Evolutionary conservation across 352 stramenopile species (phyloP), one percentile per base, ranked within the genome.

Genomic region (Peronospora belbahrii): DNA sequence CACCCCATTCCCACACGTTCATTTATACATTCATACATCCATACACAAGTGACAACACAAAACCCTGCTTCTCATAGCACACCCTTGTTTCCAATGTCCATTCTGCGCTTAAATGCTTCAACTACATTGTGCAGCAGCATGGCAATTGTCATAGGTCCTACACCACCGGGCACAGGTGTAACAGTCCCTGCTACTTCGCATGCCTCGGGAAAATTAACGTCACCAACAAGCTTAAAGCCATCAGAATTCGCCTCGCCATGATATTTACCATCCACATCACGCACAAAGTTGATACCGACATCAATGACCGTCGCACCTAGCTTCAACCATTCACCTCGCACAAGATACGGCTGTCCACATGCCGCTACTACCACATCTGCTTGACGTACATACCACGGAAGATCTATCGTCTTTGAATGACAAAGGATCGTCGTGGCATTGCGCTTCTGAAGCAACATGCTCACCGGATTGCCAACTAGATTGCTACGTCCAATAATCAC

Each of bases 71-170:
- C 30, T 61, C 52, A 65, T 35, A 55, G 25, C 39, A 58, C 38
- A n/a, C 32, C 38, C 19, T 37, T 44, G 20, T 62, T 38, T 62
- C 42, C 54, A 55, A 46, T 66, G 14, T 62, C 59, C 46, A 85
- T 78, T 22, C 70, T 70, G 31, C 74, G 74, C 50, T 82, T 85
- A 62, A 80, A 89, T 0, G 78, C 74, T 2, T 70, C 68, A 15
- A 89, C 70, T 22, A 89, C 78, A 63, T 97, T 97, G 34, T 92
- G 77, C 30, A 97, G 83, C 45, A 97, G 60, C 88, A 96, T 98
- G 6, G 92, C 85, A 52, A 98, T 97, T 7, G 93, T 99, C 96
- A 99, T 99, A 11, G 97, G 97, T 1, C 97, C 97, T 31, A 99
- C 96, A 46, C 97, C 97, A 23, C 84, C 83, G 9, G 95, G 95